Evolutionary conservation across 148 eudicot species (phyloP).

Genomic region (Rhododendron kiyosumense): DNA sequence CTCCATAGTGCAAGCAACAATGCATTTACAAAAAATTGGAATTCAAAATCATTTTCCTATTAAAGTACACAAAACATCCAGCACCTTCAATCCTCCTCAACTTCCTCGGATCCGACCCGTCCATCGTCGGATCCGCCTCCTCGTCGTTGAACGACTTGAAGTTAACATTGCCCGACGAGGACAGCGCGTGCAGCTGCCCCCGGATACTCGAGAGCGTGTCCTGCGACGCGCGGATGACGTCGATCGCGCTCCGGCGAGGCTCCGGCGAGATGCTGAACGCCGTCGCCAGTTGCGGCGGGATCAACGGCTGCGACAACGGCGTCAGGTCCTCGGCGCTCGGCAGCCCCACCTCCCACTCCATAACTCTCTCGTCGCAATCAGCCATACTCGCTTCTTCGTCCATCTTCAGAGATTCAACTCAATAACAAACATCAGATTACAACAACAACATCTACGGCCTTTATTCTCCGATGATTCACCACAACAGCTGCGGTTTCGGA

Average conservation of each 20-base stretch:
- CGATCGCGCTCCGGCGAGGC: conserved; percentile 33
- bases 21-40: neutral
- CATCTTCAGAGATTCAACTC: neutral
- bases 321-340: conserved; percentile 44
- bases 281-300: conserved; percentile 47
- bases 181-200: conserved; percentile 11
- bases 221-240: conserved; percentile 51
- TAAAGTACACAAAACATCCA: neutral
- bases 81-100: conserved; percentile 16
- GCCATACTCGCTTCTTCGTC: neutral
- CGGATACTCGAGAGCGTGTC: conserved; percentile 37
- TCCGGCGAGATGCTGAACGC: conserved; percentile 57
- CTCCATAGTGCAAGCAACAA: too few relatives aligned
- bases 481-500: neutral
- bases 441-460: neutral
- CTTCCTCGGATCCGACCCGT: conserved; percentile 37
- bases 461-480: neutral
- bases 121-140: conserved; percentile 14
- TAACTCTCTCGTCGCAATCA: conserved; percentile 22
- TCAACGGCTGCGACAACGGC: conserved; percentile 46
- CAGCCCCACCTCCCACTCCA: conserved; percentile 58
- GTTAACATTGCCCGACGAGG: neutral
- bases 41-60: neutral
- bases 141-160: conserved; percentile 14
- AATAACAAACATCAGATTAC: neutral